Evolutionary conservation across 1,284 basidiomycete species (phyloP), one percentile per base, ranked within the genome.

Genomic region (Peniophora sp.): DNA sequence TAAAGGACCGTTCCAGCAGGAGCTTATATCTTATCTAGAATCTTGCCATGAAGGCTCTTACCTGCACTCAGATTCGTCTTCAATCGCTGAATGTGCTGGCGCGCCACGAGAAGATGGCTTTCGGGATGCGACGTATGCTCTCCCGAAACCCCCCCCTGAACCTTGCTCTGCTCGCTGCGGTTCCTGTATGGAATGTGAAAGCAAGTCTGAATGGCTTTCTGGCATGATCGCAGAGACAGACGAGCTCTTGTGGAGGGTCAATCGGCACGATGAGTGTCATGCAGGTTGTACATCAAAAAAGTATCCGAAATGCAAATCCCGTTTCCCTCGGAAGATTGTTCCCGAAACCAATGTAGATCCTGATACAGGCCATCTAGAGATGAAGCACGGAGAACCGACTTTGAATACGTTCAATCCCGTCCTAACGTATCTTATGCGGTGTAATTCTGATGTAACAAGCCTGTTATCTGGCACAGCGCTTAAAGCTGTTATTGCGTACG

Each of bases 371-470:
- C 54, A 53, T 45, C 47, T 71, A 1, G 54, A 57, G 18, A 50
- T 72, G 46, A 63, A 65, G 47, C 66, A 72, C 47, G 44, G 47
- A 10, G 69, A 72, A 52, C 43, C 60, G 3, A 59, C 55, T 59
- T 42, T 72, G 5, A 73, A 72, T 53, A 67, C 60, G 2, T 62
- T 65, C 32, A 61, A 58, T 1, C 51, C 57, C 22, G 8, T 52
- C 9, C 2, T 70, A 1, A 64, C 64, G 22, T 72, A 67, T 57
- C 32, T 70, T 0, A 44, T 68, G 10, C 48, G 62, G 11, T 67
- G 65, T 47, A 71, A 71, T 52, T 63, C 66, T 8, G 66, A 71
- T 62, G 62, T 68, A 2, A 68, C 66, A 1, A 60, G 60, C 53
- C 47, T 70, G 12, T 37, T 60, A 8, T 69, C 67, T 27, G 67